phyloP scores from a whole-genome alignment of 176 grass and related monocot species.

The Aechmea fasciata region DNA sequence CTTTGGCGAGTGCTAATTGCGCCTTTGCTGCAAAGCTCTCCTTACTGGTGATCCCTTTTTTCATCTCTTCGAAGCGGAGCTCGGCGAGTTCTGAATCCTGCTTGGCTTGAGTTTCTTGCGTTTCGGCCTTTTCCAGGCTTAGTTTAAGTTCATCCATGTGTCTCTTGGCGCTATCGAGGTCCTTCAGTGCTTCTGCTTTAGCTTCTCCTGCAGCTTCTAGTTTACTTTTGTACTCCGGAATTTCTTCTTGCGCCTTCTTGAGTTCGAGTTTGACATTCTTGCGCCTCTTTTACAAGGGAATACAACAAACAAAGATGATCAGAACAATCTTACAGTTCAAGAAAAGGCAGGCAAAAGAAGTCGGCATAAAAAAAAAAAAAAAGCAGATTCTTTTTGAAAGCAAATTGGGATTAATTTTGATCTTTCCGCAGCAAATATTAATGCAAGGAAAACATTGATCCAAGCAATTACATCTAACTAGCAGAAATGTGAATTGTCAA shows the following conservation, averaged over 20 bases:
- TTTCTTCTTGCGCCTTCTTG: constrained; percentile 40
- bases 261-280: constrained; percentile 44
- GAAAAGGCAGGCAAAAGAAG: too few species aligned
- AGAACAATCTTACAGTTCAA: not conserved
- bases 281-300: constrained; percentile 21
- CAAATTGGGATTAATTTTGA: too few species aligned
- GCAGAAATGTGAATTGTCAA: too few species aligned
- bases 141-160: constrained; percentile 54
- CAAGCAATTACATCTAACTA: too few species aligned
- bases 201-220: constrained; percentile 29
- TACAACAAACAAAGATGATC: not conserved
- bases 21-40: constrained; percentile 54
- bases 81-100: constrained; percentile 57
- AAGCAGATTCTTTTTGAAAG: too few species aligned
- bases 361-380: too few species aligned
- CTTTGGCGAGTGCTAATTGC: constrained; percentile 52
- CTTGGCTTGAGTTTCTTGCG: constrained; percentile 49
- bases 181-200: constrained; percentile 35
- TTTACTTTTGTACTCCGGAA: constrained; percentile 38
- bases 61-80: constrained; percentile 59
- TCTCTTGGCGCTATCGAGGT: constrained; percentile 31
- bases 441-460: too few species aligned
- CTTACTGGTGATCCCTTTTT: constrained; percentile 34
- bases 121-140: constrained; percentile 53
- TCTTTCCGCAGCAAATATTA: too few species aligned